Percentiles rank a stretch among this genome's conserved stretches.
phyloP scores from a whole-genome alignment of 2,329 filamentous ascomycete species.

The Apiospora marii region DNA sequence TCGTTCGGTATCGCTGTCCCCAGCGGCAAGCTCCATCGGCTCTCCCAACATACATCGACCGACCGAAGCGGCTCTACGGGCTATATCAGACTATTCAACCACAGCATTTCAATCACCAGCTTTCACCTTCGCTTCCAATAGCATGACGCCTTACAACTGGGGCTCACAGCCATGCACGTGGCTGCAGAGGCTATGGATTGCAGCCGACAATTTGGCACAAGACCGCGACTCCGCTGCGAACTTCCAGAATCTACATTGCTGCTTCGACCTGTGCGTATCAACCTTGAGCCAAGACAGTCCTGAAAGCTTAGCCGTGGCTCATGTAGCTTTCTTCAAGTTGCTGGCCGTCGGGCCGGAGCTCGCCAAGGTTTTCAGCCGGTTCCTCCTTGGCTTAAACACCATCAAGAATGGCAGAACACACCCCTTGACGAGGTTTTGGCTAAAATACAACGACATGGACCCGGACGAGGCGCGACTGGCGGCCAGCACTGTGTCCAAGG shows the following conservation, averaged over 20 bases:
- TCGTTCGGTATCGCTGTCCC: not conserved
- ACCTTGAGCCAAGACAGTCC: constrained; percentile 22
- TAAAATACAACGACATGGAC: constrained; percentile 7
- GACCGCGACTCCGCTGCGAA: not conserved
- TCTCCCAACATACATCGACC: not conserved
- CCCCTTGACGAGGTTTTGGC: constrained; percentile 24
- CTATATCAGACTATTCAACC: constrained; percentile 7
- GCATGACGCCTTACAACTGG: not conserved
- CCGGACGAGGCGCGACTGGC: constrained; percentile 17
- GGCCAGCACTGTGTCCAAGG: constrained; percentile 15
- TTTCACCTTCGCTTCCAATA: constrained; percentile 5
- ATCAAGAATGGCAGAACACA: constrained; percentile 26
- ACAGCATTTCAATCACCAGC: not conserved
- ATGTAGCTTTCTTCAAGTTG: constrained; percentile 24
- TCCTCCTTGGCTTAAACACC: constrained; percentile 14
- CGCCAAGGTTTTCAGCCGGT: constrained; percentile 23
- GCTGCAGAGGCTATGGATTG: constrained; percentile 11
- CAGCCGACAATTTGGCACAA: constrained; percentile 11
- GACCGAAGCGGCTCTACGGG: not conserved
- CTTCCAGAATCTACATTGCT: constrained; percentile 24
- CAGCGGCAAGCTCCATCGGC: not conserved
- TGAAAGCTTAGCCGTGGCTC: constrained; percentile 5
- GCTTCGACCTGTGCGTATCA: constrained; percentile 24
- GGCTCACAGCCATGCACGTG: not conserved
- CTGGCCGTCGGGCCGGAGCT: constrained; percentile 25